Base-by-base conservation (phyloP, 176 grass and related monocot species). In the Zea luxurians region DNA sequence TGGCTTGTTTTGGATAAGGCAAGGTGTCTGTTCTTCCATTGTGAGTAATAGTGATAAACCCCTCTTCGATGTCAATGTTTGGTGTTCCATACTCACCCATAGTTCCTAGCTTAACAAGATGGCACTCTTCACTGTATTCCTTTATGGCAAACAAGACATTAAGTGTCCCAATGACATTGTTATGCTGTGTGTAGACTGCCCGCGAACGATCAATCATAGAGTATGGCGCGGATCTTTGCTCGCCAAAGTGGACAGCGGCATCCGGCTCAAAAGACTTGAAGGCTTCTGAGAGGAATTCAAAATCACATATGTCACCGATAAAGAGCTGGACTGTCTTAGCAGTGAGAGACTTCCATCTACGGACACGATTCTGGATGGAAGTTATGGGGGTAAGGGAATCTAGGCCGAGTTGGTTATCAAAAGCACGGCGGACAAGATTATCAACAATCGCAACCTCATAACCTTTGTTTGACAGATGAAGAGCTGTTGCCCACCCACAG, bases 11-110 rank as follows among this genome's bases (percentile, higher is more conserved):
- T 53, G 94, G 94, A 71, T 94, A 97, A 57, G 94, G 94, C 67
- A 97, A 80, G 21, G 89, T 97, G 60, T 97, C 94, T 0, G 94
- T 97, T 79, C 94, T 91, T 83, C 94, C 94, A 48, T 97, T 97
- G 53, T 97, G 91, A 53, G 84, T 94, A 77, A 97, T 86, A 13
- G 94, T 97, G 48, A 94, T 87, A 62, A 84, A 97, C 45, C 94
- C 94, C 45, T 97, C 94, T 67, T 97, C 94, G 8, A 97, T 97
- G 73, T 97, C 91, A 79, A 97, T 97, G 75, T 97, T 94, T 74
- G 94, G 94, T 41, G 94, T 97, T 78, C 94, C 94, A 64, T 97
- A 97, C 64, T 97, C 94, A n/a, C 91, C 94, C 94, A 97, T 97
- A 9, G 94, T 97, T 75, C 94, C 94, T 27, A 94, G 85, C 82